These are phyloP conservation scores for Micractinium conductrix DNA, from an alignment of 139 green algal species.

Conservation along the genomic window DNA sequence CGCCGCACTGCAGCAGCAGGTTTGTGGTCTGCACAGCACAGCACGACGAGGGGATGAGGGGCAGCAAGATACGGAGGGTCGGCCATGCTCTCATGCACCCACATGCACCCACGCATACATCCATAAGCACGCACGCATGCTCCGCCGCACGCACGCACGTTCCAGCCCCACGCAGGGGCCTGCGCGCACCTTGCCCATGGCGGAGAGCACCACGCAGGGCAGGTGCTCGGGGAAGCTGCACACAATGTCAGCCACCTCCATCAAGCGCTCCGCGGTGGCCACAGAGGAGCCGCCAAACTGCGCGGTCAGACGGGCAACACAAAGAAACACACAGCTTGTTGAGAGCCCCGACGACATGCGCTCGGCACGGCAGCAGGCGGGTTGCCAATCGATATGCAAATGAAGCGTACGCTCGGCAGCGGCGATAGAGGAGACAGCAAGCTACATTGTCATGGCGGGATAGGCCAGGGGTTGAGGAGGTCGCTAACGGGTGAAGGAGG, in stretches of 20 bases:
- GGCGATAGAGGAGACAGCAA: too few relatives aligned
- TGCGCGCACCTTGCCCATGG: constrained; percentile 94
- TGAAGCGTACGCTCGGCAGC: too few relatives aligned
- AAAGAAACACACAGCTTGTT: too few relatives aligned
- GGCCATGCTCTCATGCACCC: too few relatives aligned
- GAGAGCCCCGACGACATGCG: too few relatives aligned
- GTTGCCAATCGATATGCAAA: too few relatives aligned
- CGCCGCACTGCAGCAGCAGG: constrained; percentile 88
- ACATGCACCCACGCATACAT: neutral
- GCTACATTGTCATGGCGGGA: too few relatives aligned
- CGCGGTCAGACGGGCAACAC: too few relatives aligned
- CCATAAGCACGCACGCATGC: neutral
- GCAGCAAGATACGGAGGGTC: too few relatives aligned
- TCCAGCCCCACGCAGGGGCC: neutral
- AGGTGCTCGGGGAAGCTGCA: constrained; percentile 85
- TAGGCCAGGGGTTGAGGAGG: too few relatives aligned
- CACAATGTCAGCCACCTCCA: constrained; percentile 95
- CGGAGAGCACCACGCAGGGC: constrained; percentile 94
- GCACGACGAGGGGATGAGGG: neutral
- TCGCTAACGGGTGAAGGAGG: too few relatives aligned
- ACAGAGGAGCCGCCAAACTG: constrained; percentile 99
- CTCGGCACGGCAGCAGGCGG: too few relatives aligned
- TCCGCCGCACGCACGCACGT: neutral
- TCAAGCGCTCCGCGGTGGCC: constrained; percentile 88
- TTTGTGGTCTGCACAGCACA: constrained; percentile 89